Evolutionary conservation across 345 rosid genomes (phyloP).

Genomic region (Angophora floribunda): DNA sequence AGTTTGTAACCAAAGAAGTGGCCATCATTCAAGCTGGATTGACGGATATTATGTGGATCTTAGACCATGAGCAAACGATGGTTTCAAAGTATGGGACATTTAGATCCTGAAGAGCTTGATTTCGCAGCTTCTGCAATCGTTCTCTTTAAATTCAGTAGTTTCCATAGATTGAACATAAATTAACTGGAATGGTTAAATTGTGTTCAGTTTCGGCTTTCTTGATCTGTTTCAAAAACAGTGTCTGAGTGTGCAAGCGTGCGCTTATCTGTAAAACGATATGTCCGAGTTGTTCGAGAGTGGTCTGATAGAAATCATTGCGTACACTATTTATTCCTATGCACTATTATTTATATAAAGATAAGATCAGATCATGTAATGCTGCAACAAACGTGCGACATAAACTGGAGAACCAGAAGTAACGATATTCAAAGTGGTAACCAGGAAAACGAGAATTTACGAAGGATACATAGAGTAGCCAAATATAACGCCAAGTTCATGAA

Average conservation of each 20-base stretch:
- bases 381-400: neutral
- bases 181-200: neutral
- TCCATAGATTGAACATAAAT: neutral
- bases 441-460: neutral
- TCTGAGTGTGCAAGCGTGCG: neutral
- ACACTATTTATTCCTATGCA: too few relatives aligned
- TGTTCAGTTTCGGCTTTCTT: neutral
- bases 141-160: neutral
- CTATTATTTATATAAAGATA: neutral
- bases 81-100: neutral
- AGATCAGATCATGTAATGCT: neutral
- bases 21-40: neutral
- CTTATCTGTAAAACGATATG: neutral
- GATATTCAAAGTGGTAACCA: too few relatives aligned
- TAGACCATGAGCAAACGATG: neutral
- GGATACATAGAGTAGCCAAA: neutral
- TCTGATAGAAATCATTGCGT: neutral
- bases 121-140: too few relatives aligned
- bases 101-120: rapidly evolving
- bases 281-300: rapidly evolving
- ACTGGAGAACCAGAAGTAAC: neutral
- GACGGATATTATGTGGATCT: neutral
- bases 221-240: neutral
- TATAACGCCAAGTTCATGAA: neutral
- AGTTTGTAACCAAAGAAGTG: neutral